Base-by-base conservation (phyloP, 441 rosid species). In the Heliophila coronopifolia region DNA sequence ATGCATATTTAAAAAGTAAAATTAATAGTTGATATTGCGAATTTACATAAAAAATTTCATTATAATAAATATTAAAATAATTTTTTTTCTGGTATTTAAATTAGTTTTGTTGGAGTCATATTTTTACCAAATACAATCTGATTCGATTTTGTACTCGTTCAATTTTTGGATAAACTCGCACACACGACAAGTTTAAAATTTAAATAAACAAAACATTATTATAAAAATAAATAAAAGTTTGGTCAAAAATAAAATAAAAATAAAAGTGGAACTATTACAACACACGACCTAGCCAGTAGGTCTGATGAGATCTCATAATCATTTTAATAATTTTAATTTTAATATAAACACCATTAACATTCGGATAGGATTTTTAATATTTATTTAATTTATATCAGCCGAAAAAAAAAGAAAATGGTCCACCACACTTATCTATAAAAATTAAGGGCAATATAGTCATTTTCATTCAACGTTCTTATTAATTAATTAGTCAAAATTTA, bases 241-340 rank as follows among this genome's bases (percentile, higher is more conserved):
- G n/a, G n/a, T n/a, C n/a, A n/a, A n/a, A n/a, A 2, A 2, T 13
- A 7, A 20, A 28, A 59, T 40, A 19, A 47, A 5, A 34, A 34
- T 0, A 14, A 48, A 54, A 22, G 63, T 56, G 47, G 69, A 41
- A 40, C 63, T 58, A 42, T 46, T 43, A 57, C 49, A 57, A 64
- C 50, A 64, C 48, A 49, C 69, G 69, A 50, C 59, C 59, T 38
- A 64, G 58, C 35, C 27, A 63, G 25, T 64, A 63, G 57, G 69
- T 57, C 50, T 42, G 69, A 64, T 49, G 48, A 57, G 58, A 57
- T 63, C 62, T 63, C 68, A 25, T 33, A 33, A 55, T 63, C 58
- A 33, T 1, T 7, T 8, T 2, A 46, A 23, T n/a, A n/a, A n/a
- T n/a, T n/a, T n/a, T n/a, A n/a, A n/a, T n/a, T 31, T 16, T 6